phyloP scores from a whole-genome alignment of 2,329 filamentous ascomycete species.

The Elsinoe ampelina region DNA sequence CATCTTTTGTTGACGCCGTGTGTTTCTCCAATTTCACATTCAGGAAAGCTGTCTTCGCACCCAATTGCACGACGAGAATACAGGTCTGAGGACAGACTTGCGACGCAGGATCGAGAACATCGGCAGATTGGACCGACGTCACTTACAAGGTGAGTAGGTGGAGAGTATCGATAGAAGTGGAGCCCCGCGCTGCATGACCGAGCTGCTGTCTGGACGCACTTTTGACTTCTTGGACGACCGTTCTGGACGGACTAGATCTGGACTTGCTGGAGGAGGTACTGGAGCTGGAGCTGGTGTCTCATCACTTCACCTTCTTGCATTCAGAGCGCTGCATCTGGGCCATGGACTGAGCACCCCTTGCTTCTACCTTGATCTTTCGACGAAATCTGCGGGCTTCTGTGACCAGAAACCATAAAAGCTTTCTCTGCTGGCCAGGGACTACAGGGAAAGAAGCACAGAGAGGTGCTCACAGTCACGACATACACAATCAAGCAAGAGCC shows the following conservation, averaged over 20 bases:
- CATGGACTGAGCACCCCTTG: slow-evolving; percentile 3
- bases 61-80: background rate
- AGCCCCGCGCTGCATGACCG: background rate
- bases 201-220: background rate
- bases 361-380: background rate
- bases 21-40: slow-evolving; percentile 1
- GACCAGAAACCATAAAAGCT: background rate
- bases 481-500: background rate
- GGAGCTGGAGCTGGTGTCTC: background rate
- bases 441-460: background rate
- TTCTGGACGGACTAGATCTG: background rate
- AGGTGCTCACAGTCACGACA: background rate
- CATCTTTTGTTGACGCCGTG: slow-evolving; percentile 11
- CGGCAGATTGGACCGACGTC: background rate
- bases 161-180: background rate
- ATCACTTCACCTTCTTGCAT: background rate
- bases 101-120: background rate
- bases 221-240: background rate
- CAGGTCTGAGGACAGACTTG: background rate
- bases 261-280: background rate
- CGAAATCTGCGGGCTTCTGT: background rate
- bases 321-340: background rate
- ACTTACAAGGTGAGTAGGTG: background rate
- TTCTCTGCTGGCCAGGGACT: background rate
- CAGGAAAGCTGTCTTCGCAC: too few relatives aligned